phyloP scores from a whole-genome alignment of 2,329 filamentous ascomycete species.

The Neurospora sp. region DNA sequence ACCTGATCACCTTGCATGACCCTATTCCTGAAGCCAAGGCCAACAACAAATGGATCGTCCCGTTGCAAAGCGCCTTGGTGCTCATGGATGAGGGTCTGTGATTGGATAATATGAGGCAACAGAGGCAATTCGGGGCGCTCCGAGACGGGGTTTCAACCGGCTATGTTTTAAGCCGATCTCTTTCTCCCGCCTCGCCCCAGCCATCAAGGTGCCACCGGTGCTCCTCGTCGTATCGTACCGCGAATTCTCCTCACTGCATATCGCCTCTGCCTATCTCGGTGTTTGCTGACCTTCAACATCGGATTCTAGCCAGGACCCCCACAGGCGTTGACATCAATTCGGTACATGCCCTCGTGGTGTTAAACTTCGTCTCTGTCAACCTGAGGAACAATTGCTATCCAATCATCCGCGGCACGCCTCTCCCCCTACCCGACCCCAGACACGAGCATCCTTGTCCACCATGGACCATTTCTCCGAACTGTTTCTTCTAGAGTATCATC shows the following conservation, averaged over 20 bases:
- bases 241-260: background rate
- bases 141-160: background rate
- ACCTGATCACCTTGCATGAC: constrained; percentile 20
- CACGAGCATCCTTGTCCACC: background rate
- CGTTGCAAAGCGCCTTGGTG: constrained; percentile 1
- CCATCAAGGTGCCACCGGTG: background rate
- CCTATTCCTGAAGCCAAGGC: constrained; percentile 7
- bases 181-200: background rate
- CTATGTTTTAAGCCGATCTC: background rate
- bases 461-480: background rate
- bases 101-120: constrained; percentile 8
- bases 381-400: background rate
- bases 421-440: background rate
- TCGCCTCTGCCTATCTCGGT: background rate
- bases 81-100: constrained; percentile 4
- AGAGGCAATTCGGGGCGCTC: background rate
- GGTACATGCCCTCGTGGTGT: background rate
- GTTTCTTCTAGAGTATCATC: background rate
- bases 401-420: background rate
- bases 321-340: background rate
- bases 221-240: background rate
- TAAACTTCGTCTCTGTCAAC: background rate
- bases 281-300: background rate
- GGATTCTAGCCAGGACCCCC: background rate
- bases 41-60: constrained; percentile 13